A percentile compares a stretch with the other conserved stretches of the same genome.
Evolutionary conservation across 805 yeast species (phyloP).

Genomic region (Candida ipomoeae): DNA sequence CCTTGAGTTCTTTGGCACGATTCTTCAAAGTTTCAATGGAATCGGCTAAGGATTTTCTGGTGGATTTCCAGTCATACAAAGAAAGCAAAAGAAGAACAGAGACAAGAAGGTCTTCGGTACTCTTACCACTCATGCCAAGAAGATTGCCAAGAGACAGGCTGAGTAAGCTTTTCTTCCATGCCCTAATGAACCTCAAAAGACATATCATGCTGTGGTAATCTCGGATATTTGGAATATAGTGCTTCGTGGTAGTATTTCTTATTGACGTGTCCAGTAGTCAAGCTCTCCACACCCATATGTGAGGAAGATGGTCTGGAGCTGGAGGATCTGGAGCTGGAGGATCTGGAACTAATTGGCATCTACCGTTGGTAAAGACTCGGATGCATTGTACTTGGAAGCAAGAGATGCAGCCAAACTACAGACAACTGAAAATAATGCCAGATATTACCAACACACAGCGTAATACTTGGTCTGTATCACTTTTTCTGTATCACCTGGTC

Average conservation of each 20-base stretch:
- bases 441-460: no score
- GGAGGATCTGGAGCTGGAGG: no score
- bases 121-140: slow-evolving; percentile 90
- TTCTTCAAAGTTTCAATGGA: slow-evolving; percentile 62
- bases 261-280: no score
- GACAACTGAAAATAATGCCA: no score
- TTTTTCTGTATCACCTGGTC: no score
- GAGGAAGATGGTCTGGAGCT: no score
- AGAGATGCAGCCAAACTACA: no score
- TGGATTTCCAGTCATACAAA: slow-evolving; percentile 90
- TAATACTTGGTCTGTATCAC: no score
- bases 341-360: no score
- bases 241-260: slow-evolving; percentile 18
- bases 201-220: slow-evolving; percentile 16
- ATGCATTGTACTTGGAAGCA: no score
- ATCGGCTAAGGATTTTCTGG: slow-evolving; percentile 63
- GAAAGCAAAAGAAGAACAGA: slow-evolving; percentile 99
- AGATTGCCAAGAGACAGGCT: slow-evolving; percentile 84
- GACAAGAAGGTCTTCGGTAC: slow-evolving; percentile 99
- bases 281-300: no score
- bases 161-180: slow-evolving; percentile 46
- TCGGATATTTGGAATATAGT: slow-evolving; percentile 17
- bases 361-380: no score
- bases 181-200: slow-evolving; percentile 19
- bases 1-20: slow-evolving; percentile 29